Evolutionary conservation across 768 basidiomycete genomes (phyloP), one percentile per base, ranked within the genome.

Genomic region (Podaxis sp.): DNA sequence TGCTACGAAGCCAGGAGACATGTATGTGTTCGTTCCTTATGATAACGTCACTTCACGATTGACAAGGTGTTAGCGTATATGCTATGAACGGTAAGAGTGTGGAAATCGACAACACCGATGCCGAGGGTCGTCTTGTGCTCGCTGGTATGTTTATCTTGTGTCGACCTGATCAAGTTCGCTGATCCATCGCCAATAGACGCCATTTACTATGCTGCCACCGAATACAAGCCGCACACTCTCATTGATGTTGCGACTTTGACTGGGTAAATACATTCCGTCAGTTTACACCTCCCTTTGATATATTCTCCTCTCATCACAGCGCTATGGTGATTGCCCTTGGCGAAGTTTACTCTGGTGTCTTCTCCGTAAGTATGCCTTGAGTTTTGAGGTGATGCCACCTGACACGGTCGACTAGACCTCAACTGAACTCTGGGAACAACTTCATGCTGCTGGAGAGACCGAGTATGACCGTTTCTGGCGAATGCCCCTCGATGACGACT

Each of bases 201-300:
- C 1, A 82, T 96, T 62, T 91, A 91, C 75, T 96, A 95, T 71
- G 85, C 87, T 26, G 85, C 88, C 1, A 86, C 88, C 6, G 80
- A 84, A 60, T 93, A 83, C 79, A 90, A 89, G 71, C 88, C 94
- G 0, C 87, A 91, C 70, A 91, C 90, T 0, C 77, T 95, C 54
- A 84, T 96, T 64, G 92, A 96, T 70, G 93, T 93, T 26, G 94
- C 94, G 13, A 95, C 93, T 0, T 82, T 95, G 50, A 95, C 92
- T 20, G 88, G 88, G 90, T 89, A 73, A 48, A 77, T 67, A 17
- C 13, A n/a, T 26, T 40, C 10, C 10, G 17, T 46, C 44, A 10
- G 24, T 12, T 28, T 49, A 48, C 46, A 49, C 38, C 33, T 56
- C 41, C 59, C 33, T 11, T 46, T 40, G 17, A 52, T 15, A 30